phyloP scores from a whole-genome alignment of 148 eudicot genomes.

The Chenopodium formosanum region DNA sequence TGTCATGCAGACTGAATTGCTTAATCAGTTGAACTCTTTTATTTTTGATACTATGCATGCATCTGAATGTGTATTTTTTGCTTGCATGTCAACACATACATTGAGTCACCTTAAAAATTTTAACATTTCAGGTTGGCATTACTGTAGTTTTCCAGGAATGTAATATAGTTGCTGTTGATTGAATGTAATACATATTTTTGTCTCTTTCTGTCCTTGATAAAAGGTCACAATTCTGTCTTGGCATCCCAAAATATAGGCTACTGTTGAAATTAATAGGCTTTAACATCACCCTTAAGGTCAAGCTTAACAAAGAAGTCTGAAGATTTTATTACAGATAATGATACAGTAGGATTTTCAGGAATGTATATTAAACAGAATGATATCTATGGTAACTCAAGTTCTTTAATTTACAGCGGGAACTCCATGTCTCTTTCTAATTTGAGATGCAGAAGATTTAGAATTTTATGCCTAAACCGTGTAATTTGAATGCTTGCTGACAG shows the following conservation, averaged over 20 bases:
- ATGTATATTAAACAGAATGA: not conserved
- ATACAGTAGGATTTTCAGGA: too few species aligned
- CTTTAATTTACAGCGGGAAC: not conserved
- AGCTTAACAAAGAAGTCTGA: not conserved
- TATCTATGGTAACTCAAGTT: not conserved
- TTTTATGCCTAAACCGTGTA: not conserved
- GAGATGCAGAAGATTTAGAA: not conserved
- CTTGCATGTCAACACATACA: not conserved
- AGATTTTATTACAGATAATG: too few species aligned
- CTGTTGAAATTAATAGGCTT: not conserved
- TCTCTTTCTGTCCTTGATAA: too few species aligned
- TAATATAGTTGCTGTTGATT: not conserved
- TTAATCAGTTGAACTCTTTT: not conserved
- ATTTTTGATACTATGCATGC: not conserved
- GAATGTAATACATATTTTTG: too few species aligned
- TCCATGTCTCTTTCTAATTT: not conserved
- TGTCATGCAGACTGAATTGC: not conserved
- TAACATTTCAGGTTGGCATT: not conserved
- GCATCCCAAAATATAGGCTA: not conserved
- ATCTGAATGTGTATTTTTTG: not conserved
- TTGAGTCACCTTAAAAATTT: not conserved
- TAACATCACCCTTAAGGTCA: not conserved
- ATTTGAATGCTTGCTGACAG: constrained; percentile 36
- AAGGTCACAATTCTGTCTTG: not conserved
- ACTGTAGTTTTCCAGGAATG: not conserved